A percentile compares a stretch with the other conserved stretches of the same genome.
These are phyloP conservation scores for Naganishia albida DNA, from an alignment of 1,284 basidiomycete species.

Conservation along the genomic window DNA sequence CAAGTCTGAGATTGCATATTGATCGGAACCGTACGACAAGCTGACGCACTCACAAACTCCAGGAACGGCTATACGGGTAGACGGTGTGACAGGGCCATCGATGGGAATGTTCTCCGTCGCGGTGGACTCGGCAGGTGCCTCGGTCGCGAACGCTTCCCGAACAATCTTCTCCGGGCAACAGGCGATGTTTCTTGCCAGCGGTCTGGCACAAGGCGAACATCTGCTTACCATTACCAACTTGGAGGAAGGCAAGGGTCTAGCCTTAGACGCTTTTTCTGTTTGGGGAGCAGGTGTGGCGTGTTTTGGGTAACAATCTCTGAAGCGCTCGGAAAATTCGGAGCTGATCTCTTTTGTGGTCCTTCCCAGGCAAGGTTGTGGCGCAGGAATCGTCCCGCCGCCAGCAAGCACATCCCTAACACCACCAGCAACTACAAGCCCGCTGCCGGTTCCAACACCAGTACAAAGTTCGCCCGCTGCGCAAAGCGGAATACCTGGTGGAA, in stretches of 20 bases:
- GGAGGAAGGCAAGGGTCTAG: constrained; percentile 22
- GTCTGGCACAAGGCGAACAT: constrained; percentile 23
- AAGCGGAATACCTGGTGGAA: constrained; percentile 16
- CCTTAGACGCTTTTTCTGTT: constrained; percentile 21
- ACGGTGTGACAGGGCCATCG: constrained; percentile 19
- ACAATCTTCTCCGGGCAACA: constrained; percentile 18
- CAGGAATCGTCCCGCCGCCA: not conserved
- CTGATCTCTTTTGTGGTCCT: not conserved
- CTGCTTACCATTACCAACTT: constrained; percentile 21
- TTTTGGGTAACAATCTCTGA: constrained; percentile 26
- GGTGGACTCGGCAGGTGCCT: not conserved
- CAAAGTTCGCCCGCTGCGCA: not conserved
- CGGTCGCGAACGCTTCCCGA: not conserved
- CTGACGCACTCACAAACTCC: not conserved
- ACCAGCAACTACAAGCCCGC: not conserved
- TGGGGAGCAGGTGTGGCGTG: constrained; percentile 26
- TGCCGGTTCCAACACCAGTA: not conserved
- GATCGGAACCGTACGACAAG: not conserved
- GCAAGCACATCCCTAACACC: not conserved
- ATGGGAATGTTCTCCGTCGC: constrained; percentile 13
- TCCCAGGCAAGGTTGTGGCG: constrained; percentile 1
- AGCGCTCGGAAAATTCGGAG: not conserved
- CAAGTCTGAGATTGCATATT: not conserved
- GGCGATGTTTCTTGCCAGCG: constrained; percentile 10
- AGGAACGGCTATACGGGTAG: constrained; percentile 25